Percentiles rank a stretch among this genome's conserved stretches.
Evolutionary conservation across 2,329 filamentous ascomycete species (phyloP).

Genomic region (Bipolaris victoriae): DNA sequence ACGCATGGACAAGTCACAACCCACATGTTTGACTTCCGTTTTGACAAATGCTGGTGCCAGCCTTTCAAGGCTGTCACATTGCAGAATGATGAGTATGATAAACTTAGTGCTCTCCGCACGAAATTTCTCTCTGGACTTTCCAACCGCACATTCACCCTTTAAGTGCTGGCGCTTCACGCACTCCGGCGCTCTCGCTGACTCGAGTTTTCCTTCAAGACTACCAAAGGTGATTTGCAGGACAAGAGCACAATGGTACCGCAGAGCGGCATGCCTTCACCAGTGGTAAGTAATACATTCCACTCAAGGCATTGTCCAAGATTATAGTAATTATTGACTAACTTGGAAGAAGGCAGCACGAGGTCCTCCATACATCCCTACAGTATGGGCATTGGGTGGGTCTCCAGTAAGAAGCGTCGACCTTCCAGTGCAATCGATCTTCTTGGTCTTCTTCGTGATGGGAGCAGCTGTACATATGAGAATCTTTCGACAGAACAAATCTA

Average conservation of each 20-base stretch:
- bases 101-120: constrained; percentile 8
- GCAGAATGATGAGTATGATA: constrained; percentile 20
- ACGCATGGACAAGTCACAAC: constrained; percentile 15
- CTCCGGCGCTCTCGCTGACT: background rate
- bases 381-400: constrained; percentile 47
- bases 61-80: constrained; percentile 5
- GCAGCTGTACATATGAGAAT: constrained; percentile 52
- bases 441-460: constrained; percentile 50
- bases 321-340: constrained; percentile 12
- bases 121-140: background rate
- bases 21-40: constrained; percentile 7
- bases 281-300: constrained; percentile 11
- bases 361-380: constrained; percentile 39
- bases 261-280: constrained; percentile 20
- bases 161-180: background rate
- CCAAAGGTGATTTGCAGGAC: background rate
- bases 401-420: constrained; percentile 49
- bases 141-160: background rate
- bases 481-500: constrained; percentile 47
- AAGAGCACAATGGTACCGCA: constrained; percentile 20
- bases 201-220: background rate
- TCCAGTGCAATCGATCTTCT: constrained; percentile 51
- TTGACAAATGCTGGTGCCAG: constrained; percentile 4
- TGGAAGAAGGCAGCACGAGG: constrained; percentile 23
- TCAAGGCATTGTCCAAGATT: background rate